Evolutionary conservation across 192 early-diverging fungal species (phyloP), one percentile per base, ranked within the genome.

Genomic region (Rhizoclosmatium globosum): DNA sequence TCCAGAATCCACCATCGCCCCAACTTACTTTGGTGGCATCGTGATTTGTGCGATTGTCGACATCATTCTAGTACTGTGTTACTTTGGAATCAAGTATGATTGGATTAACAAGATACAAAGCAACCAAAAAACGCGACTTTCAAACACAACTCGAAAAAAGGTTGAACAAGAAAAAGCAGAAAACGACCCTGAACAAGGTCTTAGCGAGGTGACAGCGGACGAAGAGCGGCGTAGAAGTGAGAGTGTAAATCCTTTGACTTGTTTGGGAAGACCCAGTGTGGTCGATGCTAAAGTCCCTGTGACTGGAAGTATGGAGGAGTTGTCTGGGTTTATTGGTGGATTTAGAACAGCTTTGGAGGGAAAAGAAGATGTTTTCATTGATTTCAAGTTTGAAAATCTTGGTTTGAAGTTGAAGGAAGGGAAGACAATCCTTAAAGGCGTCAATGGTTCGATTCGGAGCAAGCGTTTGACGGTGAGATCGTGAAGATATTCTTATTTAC

Each of bases 311-410:
- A 21, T 13, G 21, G 31, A 4, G 21, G 60, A 62, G 17, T 62
- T 62, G 31, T 4, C 9, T 4, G 60, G 60, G 60, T 62, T 62
- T 38, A 62, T 62, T 4, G 4, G 21, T 4, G 60, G 21, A 4
- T 62, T 62, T 21, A 17, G 60, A 17, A 62, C n/a, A 4, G 60
- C 76, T 13, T 53, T 68, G 31, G 68, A 78, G 38, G 77, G 68
- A 13, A 68, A 70, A 41, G 64, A 77, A 44, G 68, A 78, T 61
- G 43, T 78, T 11, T 69, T 53, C 19, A 71, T 93, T 76, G 89
- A 93, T 68, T 89, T 94, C 64, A 42, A 81, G 38, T 90, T 89
- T 77, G 81, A 85, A 46, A 82, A 88, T 61, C 70, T 89, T 31
- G 83, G 86, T 2, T 61, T 85, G 11, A 77, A 41, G 38, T 66